These are phyloP conservation scores for Citrus trifoliata DNA, from an alignment of 345 rosid genomes.

Conservation along the genomic window DNA sequence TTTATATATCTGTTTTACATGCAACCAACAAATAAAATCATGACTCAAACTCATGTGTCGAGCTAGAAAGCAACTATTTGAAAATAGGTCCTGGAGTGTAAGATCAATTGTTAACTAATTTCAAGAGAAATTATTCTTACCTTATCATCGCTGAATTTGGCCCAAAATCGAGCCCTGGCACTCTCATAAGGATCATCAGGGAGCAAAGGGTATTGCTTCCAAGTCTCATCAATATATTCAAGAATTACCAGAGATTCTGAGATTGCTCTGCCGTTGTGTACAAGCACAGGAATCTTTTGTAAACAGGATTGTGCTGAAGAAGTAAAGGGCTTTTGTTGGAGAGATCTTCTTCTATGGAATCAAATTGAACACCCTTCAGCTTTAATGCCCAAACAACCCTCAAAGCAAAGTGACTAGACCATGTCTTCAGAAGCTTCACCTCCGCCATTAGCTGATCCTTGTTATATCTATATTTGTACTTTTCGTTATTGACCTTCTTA, in stretches of 20 bases:
- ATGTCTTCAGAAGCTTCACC: slow-evolving; percentile 37
- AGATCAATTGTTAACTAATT: background rate
- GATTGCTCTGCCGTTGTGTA: slow-evolving; percentile 27
- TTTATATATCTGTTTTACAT: too few relatives aligned
- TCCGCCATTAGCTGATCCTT: slow-evolving; percentile 3
- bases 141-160: slow-evolving; percentile 32
- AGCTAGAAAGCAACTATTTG: background rate
- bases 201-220: slow-evolving; percentile 29
- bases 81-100: background rate
- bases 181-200: slow-evolving; percentile 24
- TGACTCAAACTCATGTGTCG: too few relatives aligned
- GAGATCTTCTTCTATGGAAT: slow-evolving; percentile 30
- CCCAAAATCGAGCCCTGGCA: slow-evolving; percentile 31
- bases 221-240: slow-evolving; percentile 36
- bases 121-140: background rate
- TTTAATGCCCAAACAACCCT: slow-evolving; percentile 35
- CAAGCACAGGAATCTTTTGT: slow-evolving; percentile 33
- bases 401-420: slow-evolving; percentile 29
- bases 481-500: too few relatives aligned
- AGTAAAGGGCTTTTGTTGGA: slow-evolving; percentile 26
- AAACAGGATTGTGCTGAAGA: slow-evolving; percentile 26
- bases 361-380: slow-evolving; percentile 25
- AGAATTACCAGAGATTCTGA: slow-evolving; percentile 32
- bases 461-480: too few relatives aligned
- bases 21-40: too few relatives aligned